phyloP scores from a whole-genome alignment of 2,329 filamentous ascomycete species.

The Eurotiales sp. region DNA sequence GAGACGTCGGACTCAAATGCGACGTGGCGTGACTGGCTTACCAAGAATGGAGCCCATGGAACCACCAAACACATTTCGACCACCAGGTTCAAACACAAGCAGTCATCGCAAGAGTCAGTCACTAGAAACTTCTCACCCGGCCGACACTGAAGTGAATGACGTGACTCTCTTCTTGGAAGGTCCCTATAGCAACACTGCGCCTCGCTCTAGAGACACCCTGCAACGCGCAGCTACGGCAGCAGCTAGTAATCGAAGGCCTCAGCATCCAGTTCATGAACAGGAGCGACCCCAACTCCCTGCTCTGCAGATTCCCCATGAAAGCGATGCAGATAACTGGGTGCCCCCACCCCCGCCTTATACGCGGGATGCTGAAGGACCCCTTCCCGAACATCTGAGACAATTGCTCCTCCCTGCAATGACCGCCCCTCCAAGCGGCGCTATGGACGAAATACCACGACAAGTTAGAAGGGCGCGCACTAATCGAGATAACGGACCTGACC shows the following conservation, averaged over 20 bases:
- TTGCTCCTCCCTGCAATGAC: slow-evolving; percentile 29
- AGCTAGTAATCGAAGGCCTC: slow-evolving; percentile 62
- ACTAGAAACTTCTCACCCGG: slow-evolving; percentile 22
- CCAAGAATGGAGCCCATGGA: slow-evolving; percentile 37
- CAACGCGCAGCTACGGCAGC: slow-evolving; percentile 69
- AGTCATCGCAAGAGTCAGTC: slow-evolving; percentile 24
- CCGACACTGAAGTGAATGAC: slow-evolving; percentile 19
- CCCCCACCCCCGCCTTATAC: slow-evolving; percentile 76
- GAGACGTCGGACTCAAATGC: slow-evolving; percentile 66
- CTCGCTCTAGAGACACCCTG: slow-evolving; percentile 66
- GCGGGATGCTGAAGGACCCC: slow-evolving; percentile 31
- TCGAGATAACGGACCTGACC: background rate
- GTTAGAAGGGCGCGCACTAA: slow-evolving; percentile 24
- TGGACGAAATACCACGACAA: slow-evolving; percentile 10
- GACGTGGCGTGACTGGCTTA: slow-evolving; percentile 48
- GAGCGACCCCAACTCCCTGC: slow-evolving; percentile 44
- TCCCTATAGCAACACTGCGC: slow-evolving; percentile 69
- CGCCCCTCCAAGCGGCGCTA: slow-evolving; percentile 17
- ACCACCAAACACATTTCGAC: slow-evolving; percentile 20
- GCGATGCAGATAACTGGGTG: slow-evolving; percentile 84
- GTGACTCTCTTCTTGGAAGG: slow-evolving; percentile 61
- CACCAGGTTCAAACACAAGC: slow-evolving; percentile 21
- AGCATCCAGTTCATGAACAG: slow-evolving; percentile 33
- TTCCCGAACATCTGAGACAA: slow-evolving; percentile 35
- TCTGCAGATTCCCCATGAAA: slow-evolving; percentile 74